A percentile compares a stretch with the other conserved stretches of the same genome.
Evolutionary conservation across 192 early-diverging fungal species (phyloP).

Genomic region (Diversispora eburnea): DNA sequence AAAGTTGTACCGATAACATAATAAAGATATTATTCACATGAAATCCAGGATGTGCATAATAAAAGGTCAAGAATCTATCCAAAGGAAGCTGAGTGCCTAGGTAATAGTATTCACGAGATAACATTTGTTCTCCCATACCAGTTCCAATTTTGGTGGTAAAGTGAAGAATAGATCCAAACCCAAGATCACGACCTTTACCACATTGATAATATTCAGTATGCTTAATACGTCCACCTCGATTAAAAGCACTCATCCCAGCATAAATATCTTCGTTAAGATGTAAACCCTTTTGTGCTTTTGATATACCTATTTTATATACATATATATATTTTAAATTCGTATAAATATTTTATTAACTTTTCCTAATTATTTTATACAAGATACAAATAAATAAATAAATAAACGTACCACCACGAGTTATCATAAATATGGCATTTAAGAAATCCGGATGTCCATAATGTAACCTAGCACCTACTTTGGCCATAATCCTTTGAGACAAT

Average conservation of each 20-base stretch:
- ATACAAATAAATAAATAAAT: not conserved
- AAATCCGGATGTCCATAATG: conserved; percentile 92
- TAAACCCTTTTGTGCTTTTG: conserved; percentile 85
- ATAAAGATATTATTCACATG: conserved; percentile 89
- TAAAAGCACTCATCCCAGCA: conserved; percentile 86
- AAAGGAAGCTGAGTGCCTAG: conserved; percentile 79
- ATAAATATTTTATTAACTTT: no score
- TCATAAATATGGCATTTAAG: conserved; percentile 85
- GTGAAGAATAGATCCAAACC: conserved; percentile 84
- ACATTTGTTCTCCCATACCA: conserved; percentile 91
- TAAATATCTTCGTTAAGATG: conserved; percentile 93
- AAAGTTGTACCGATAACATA: conserved; percentile 76
- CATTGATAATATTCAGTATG: conserved; percentile 91
- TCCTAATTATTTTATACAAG: no score
- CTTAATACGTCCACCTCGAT: conserved; percentile 80
- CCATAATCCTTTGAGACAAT: conserved; percentile 80
- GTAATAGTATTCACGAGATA: conserved; percentile 91
- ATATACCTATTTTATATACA: conserved; percentile 52
- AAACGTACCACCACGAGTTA: conserved; percentile 66
- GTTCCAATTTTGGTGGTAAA: conserved; percentile 89
- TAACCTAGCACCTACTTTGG: conserved; percentile 76
- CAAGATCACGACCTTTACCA: conserved; percentile 87
- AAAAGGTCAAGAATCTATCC: conserved; percentile 85
- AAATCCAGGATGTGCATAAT: conserved; percentile 85
- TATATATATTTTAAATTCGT: no score